A percentile compares a stretch with the other conserved stretches of the same genome.
Conservation (phyloP, 1,139 yeast genomes). For the Taphrina wiesneri region DNA sequence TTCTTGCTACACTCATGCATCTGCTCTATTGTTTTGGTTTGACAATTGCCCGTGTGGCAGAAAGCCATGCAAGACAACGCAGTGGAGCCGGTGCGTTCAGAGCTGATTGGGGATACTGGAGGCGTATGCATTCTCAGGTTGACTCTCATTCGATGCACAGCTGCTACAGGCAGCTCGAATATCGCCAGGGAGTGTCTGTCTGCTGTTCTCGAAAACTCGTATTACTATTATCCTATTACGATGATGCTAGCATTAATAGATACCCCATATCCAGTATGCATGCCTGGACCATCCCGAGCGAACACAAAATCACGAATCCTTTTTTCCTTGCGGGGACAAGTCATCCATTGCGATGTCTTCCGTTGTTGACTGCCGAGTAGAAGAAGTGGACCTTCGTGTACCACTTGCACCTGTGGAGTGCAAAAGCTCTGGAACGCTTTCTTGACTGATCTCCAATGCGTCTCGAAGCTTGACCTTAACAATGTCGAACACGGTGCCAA, state of each 20-base stretch:
- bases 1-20: not conserved
- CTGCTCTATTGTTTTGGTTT: not conserved
- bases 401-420: constrained; percentile 14
- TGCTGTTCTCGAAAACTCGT: no score
- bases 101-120: no score
- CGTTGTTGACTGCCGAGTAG: not conserved
- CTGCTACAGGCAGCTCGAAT: no score
- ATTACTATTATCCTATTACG: no score
- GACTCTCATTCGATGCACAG: no score
- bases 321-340: not conserved
- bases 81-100: not conserved
- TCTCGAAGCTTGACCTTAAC: constrained; percentile 20
- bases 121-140: no score
- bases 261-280: not conserved
- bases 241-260: not conserved
- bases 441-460: constrained; percentile 22
- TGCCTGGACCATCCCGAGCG: not conserved
- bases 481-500: constrained; percentile 34
- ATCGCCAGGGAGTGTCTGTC: not conserved
- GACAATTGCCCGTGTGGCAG: not conserved
- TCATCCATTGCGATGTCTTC: constrained; percentile 6
- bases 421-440: constrained; percentile 27
- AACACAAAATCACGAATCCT: not conserved
- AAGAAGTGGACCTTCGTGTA: not conserved
- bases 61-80: not conserved